Evolutionary conservation across 1,139 yeast genomes (phyloP), one percentile per base, ranked within the genome.

Genomic region (Suhomyces ambrosiae): DNA sequence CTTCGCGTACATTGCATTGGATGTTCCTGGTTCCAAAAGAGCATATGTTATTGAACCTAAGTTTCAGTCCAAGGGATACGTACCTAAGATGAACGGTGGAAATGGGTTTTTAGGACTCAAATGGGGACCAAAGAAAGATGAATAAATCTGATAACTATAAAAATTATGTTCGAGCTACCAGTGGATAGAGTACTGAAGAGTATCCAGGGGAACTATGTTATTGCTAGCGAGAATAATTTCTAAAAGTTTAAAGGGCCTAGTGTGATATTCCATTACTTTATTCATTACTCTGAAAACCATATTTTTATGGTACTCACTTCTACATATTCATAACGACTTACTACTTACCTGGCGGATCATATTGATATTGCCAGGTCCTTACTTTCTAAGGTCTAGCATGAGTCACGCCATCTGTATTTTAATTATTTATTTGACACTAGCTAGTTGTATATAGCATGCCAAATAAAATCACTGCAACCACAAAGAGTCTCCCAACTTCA

Each of bases 81-180:
- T 60, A 16, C 74, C 70, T 3, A 57, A 56, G 31, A 44, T 56
- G 24, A 46, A 53, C 14, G 58, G 61, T 12, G 66, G 65, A 14
- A 57, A 68, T 5, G 90, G 92, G 1, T 85, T 86, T 54, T 69
- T 86, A 47, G 95, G 95, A 11, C 79, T 86, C 31, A 83, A 80
- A 51, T 87, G 95, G 95, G 95, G 95, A 1, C 84, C 88, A 15
- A 82, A 78, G 59, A 77, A 76, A 49, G 79, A 78, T 36, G 69
- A 63, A 37, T 46, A 38, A 13, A 24, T n/a, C 16, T 24, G 27
- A 24, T 7, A n/a, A 7, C 25, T 7, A 12, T 7, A 23, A 19
- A 19, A 7, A 19, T 7, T 19, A 19, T 19, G n/a, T n/a, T n/a
- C n/a, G n/a, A n/a, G n/a, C n/a, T n/a, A n/a, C n/a, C n/a, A n/a